phyloP scores from a whole-genome alignment of 495 filamentous ascomycete species.

The Pyrenula massariospora region DNA sequence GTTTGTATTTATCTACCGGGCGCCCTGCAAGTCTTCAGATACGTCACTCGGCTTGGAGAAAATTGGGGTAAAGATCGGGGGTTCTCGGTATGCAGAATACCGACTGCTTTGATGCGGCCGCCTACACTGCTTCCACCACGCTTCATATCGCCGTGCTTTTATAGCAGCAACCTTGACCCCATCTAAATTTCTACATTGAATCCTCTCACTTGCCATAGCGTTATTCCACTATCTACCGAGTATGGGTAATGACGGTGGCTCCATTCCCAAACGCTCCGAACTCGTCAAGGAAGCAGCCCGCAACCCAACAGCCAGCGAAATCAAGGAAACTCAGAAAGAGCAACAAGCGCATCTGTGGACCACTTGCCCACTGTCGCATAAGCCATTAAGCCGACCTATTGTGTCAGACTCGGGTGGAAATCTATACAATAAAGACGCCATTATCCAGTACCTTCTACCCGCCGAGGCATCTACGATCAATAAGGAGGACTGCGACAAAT shows the following conservation, averaged over 20 bases:
- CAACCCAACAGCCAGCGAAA: slow-evolving; percentile 68
- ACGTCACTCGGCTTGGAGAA: too few species aligned
- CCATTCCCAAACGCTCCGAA: slow-evolving; percentile 89
- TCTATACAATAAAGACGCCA: slow-evolving; percentile 90
- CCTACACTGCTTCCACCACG: too few species aligned
- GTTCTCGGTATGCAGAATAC: too few species aligned
- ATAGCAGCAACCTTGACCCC: not conserved
- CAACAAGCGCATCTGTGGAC: slow-evolving; percentile 76
- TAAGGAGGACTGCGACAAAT: slow-evolving; percentile 50
- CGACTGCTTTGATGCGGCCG: too few species aligned
- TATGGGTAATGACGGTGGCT: slow-evolving; percentile 96
- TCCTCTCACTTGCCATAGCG: too few species aligned
- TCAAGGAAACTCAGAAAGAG: slow-evolving; percentile 80
- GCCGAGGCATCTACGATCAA: slow-evolving; percentile 41
- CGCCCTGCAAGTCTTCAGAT: too few species aligned
- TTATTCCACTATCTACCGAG: too few species aligned
- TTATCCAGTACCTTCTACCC: slow-evolving; percentile 70
- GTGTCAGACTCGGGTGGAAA: slow-evolving; percentile 79
- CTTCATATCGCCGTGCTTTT: too few species aligned
- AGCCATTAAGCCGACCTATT: slow-evolving; percentile 55
- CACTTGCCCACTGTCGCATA: slow-evolving; percentile 73
- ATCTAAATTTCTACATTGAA: not conserved
- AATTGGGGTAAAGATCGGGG: too few species aligned
- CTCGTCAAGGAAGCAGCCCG: slow-evolving; percentile 84
- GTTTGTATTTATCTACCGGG: too few species aligned